These are phyloP conservation scores for Solanum chiquidenum DNA, from an alignment of 257 asterid genomes.

Conservation along the genomic window DNA sequence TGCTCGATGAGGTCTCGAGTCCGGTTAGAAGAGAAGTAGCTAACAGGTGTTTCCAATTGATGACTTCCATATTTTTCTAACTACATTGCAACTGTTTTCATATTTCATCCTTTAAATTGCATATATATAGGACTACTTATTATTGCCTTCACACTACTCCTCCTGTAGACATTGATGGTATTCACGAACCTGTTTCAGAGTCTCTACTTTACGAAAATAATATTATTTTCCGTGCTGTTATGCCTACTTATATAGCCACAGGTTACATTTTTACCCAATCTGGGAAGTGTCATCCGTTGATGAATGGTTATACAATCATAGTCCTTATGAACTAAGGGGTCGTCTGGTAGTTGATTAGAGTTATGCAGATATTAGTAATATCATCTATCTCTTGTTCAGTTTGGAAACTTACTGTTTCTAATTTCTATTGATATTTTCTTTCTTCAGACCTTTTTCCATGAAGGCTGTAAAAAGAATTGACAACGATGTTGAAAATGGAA, in stretches of 20 bases:
- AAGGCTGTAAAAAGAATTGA: conserved; percentile 20
- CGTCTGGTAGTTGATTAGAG: neutral
- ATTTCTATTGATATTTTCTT: neutral
- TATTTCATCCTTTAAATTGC: neutral
- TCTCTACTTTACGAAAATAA: too few species aligned
- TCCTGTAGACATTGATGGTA: neutral
- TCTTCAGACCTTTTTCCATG: conserved; percentile 21
- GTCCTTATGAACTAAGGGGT: neutral
- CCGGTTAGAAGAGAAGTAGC: conserved; percentile 37
- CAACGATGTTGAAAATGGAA: conserved; percentile 60
- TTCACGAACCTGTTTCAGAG: neutral
- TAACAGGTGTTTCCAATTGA: conserved; percentile 27
- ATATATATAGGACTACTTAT: neutral
- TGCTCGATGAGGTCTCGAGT: conserved; percentile 24
- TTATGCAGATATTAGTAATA: neutral
- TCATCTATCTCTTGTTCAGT: neutral
- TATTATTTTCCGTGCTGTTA: neutral
- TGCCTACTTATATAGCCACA: neutral
- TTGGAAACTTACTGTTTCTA: neutral
- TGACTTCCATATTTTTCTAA: neutral
- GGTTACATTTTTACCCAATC: neutral
- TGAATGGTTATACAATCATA: too few species aligned
- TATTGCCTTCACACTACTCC: neutral
- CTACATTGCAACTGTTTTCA: too few species aligned
- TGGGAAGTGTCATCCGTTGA: neutral